A percentile compares a stretch with the other conserved stretches of the same genome.
These are phyloP conservation scores for Citrus reticulata DNA, from an alignment of 345 rosid species.

Conservation along the genomic window DNA sequence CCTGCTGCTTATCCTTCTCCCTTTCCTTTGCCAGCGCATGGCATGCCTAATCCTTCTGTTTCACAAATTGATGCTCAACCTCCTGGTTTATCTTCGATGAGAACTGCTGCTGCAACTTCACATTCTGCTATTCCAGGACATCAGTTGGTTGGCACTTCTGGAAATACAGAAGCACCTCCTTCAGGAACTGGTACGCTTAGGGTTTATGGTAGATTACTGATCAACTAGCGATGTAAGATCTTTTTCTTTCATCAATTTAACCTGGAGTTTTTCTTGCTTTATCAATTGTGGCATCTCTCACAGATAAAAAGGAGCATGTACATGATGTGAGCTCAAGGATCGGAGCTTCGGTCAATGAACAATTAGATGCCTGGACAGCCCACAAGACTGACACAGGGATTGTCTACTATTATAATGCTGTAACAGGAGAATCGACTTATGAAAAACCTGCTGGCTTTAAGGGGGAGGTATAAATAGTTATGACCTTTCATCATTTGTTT, in stretches of 20 bases:
- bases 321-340: slow-evolving; percentile 35
- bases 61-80: slow-evolving; percentile 60
- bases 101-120: slow-evolving; percentile 34
- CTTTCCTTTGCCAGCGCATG: slow-evolving; percentile 49
- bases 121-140: slow-evolving; percentile 38
- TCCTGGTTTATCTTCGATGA: slow-evolving; percentile 49
- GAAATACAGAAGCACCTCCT: slow-evolving; percentile 49
- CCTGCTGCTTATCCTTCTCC: slow-evolving; percentile 57
- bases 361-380: slow-evolving; percentile 81
- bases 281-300: slow-evolving; percentile 29
- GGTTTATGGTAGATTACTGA: slow-evolving; percentile 73
- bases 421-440: slow-evolving; percentile 85
- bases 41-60: slow-evolving; percentile 35
- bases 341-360: slow-evolving; percentile 36
- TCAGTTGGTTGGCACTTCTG: slow-evolving; percentile 38
- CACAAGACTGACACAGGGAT: slow-evolving; percentile 80
- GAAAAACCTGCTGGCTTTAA: slow-evolving; percentile 78
- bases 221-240: slow-evolving; percentile 50
- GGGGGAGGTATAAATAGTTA: slow-evolving; percentile 53
- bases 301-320: slow-evolving; percentile 51
- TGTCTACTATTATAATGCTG: slow-evolving; percentile 85
- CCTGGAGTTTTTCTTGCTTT: slow-evolving; percentile 33
- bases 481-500: background rate
- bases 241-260: slow-evolving; percentile 42
- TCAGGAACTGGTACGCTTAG: slow-evolving; percentile 80